These are phyloP conservation scores for Batkoa obscura DNA, from an alignment of 371 early-diverging fungal species.

Conservation along the genomic window DNA sequence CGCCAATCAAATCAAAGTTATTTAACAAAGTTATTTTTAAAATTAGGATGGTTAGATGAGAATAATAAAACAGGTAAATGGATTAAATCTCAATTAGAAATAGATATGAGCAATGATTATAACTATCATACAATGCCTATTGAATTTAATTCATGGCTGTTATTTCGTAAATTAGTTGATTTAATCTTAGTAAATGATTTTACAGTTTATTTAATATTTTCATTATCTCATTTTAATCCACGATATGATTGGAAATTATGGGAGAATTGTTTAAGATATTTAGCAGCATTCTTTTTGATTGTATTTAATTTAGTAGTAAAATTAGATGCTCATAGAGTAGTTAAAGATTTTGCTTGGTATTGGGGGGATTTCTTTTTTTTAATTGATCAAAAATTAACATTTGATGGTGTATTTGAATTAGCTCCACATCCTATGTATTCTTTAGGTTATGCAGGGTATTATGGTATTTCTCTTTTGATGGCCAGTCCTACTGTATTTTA, in stretches of 20 bases:
- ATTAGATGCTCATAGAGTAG: slow-evolving; percentile 84
- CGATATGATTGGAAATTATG: slow-evolving; percentile 22
- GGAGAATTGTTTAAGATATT: slow-evolving; percentile 42
- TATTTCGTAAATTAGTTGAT: slow-evolving; percentile 87
- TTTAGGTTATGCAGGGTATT: slow-evolving; percentile 89
- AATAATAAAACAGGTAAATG: slow-evolving; percentile 20
- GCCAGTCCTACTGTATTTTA: slow-evolving; percentile 77
- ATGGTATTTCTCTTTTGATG: slow-evolving; percentile 71
- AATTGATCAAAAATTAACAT: slow-evolving; percentile 65
- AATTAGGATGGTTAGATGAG: slow-evolving; percentile 37
- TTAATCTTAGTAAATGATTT: slow-evolving; percentile 84
- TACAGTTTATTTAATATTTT: slow-evolving; percentile 66
- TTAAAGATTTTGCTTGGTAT: slow-evolving; percentile 96
- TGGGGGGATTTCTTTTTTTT: slow-evolving; percentile 98
- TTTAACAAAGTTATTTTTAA: slow-evolving; percentile 41
- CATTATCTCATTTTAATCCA: slow-evolving; percentile 36
- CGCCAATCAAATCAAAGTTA: slow-evolving; percentile 55
- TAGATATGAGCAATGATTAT: slow-evolving; percentile 76
- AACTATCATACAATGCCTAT: slow-evolving; percentile 62
- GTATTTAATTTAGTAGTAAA: slow-evolving; percentile 90
- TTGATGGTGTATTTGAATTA: slow-evolving; percentile 90
- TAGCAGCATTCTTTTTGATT: slow-evolving; percentile 58
- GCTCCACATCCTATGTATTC: slow-evolving; percentile 98
- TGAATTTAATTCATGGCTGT: slow-evolving; percentile 89
- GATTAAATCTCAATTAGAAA: slow-evolving; percentile 45